phyloP scores from a whole-genome alignment of 306 rosid genomes.

The Carpinus viminea region DNA sequence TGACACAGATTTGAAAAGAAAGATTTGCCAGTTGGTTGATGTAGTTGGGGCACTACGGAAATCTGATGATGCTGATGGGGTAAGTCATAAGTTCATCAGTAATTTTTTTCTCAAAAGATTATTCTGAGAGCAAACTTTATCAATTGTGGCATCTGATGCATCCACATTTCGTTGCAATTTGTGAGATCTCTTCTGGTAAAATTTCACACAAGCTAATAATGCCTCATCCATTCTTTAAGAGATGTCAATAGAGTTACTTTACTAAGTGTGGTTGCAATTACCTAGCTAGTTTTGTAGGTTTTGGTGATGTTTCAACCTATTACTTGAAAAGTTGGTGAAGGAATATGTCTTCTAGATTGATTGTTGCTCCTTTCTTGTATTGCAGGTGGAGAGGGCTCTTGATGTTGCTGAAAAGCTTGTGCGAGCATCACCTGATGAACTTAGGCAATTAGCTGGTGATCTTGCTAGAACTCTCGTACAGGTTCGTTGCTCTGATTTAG shows the following conservation, averaged over 20 bases:
- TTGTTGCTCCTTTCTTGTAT: slow-evolving; percentile 12
- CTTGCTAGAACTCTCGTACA: slow-evolving; percentile 78
- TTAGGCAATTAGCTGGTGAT: slow-evolving; percentile 72
- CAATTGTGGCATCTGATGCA: slow-evolving; percentile 24
- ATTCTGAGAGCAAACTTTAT: not conserved
- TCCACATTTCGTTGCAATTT: slow-evolving; percentile 28
- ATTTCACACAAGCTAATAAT: too few relatives aligned
- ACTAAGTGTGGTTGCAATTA: slow-evolving; percentile 14
- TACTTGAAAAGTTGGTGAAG: not conserved
- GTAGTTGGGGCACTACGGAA: slow-evolving; percentile 83
- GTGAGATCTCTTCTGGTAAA: slow-evolving; percentile 14
- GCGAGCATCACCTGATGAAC: slow-evolving; percentile 94
- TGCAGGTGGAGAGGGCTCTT: slow-evolving; percentile 87
- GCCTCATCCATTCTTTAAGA: too few relatives aligned
- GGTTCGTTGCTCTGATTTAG: slow-evolving; percentile 89
- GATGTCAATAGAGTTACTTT: not conserved
- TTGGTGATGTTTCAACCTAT: not conserved
- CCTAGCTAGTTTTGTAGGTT: slow-evolving; percentile 12
- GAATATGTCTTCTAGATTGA: slow-evolving; percentile 14
- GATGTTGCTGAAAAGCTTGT: slow-evolving; percentile 83
- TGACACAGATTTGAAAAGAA: slow-evolving; percentile 81
- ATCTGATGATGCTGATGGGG: slow-evolving; percentile 91
- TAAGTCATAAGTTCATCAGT: slow-evolving; percentile 42
- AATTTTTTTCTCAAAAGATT: slow-evolving; percentile 8
- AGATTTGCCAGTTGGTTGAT: slow-evolving; percentile 76